A percentile compares a stretch with the other conserved stretches of the same genome.
Conservation (phyloP, 1,139 yeast species). For the Yamadazyma mexicana region DNA sequence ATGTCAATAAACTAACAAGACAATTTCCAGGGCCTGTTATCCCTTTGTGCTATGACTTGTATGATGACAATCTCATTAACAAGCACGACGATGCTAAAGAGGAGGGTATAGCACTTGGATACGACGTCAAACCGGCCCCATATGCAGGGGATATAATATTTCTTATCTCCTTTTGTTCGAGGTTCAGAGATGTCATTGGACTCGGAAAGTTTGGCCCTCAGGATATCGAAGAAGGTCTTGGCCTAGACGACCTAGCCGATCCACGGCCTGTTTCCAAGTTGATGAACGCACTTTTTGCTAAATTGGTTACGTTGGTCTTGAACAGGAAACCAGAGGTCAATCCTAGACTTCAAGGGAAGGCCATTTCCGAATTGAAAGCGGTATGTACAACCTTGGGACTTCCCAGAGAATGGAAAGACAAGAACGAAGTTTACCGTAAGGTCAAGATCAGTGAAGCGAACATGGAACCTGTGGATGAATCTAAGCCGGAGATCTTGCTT, state of each 20-base stretch:
- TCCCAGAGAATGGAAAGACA: slow-evolving; percentile 49
- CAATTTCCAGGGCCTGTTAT: slow-evolving; percentile 44
- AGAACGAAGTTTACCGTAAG: slow-evolving; percentile 14
- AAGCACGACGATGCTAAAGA: slow-evolving; percentile 17
- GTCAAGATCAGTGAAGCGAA: slow-evolving; percentile 15
- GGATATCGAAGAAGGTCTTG: slow-evolving; percentile 51
- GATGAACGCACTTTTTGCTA: slow-evolving; percentile 38
- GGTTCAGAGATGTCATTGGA: slow-evolving; percentile 34
- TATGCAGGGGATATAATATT: slow-evolving; percentile 47
- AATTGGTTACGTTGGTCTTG: slow-evolving; percentile 37
- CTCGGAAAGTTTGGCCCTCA: slow-evolving; percentile 42
- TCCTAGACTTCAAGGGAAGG: slow-evolving; percentile 20
- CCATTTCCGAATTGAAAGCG: slow-evolving; percentile 43
- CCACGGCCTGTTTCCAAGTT: slow-evolving; percentile 24
- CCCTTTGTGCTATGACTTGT: slow-evolving; percentile 35
- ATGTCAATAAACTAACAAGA: slow-evolving; percentile 30
- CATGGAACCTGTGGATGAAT: slow-evolving; percentile 14
- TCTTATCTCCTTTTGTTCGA: slow-evolving; percentile 43
- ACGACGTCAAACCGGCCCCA: slow-evolving; percentile 25
- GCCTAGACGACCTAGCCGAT: slow-evolving; percentile 23
- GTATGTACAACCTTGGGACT: slow-evolving; percentile 35
- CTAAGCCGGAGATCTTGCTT: slow-evolving; percentile 34
- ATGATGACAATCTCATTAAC: slow-evolving; percentile 36
- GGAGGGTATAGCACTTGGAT: slow-evolving; percentile 34
- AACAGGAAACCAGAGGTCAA: slow-evolving; percentile 41